Conservation (phyloP, 805 yeast species). For the Candida corydali region DNA sequence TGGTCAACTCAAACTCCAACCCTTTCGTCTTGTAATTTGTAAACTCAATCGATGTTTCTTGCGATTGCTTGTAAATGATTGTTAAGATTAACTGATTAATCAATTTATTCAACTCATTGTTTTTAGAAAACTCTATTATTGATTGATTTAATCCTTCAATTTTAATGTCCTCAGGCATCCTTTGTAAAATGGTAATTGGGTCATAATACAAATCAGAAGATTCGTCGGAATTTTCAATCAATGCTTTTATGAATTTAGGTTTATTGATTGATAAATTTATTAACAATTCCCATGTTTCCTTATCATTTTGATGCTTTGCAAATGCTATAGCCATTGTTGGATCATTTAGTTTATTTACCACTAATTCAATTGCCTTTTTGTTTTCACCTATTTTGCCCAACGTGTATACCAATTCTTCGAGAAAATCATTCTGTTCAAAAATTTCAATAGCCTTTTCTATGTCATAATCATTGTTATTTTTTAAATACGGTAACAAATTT, state of each 20-base stretch:
- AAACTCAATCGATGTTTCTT: slow-evolving; percentile 20
- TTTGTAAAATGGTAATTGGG: slow-evolving; percentile 63
- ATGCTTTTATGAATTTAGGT: slow-evolving; percentile 72
- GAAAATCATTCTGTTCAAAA: slow-evolving; percentile 51
- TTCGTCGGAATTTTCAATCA: slow-evolving; percentile 66
- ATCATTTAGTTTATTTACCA: slow-evolving; percentile 72
- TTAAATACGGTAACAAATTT: slow-evolving; percentile 58
- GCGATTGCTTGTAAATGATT: slow-evolving; percentile 29
- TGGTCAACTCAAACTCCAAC: slow-evolving; percentile 18
- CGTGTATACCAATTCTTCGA: slow-evolving; percentile 74
- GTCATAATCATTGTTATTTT: slow-evolving; percentile 57
- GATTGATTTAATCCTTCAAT: slow-evolving; percentile 64
- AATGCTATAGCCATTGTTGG: slow-evolving; percentile 79
- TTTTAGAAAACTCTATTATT: slow-evolving; percentile 56
- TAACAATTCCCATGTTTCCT: slow-evolving; percentile 77
- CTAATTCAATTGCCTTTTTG: slow-evolving; percentile 67
- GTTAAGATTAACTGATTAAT: slow-evolving; percentile 52
- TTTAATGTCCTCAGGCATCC: slow-evolving; percentile 58
- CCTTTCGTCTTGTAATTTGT: slow-evolving; percentile 23
- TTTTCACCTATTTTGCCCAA: slow-evolving; percentile 81
- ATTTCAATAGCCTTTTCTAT: slow-evolving; percentile 65
- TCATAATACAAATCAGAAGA: slow-evolving; percentile 42
- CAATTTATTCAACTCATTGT: slow-evolving; percentile 50
- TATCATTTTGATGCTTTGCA: slow-evolving; percentile 63
- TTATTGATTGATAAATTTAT: slow-evolving; percentile 65